Evolutionary conservation across 345 rosid species (phyloP), one percentile per base, ranked within the genome.

Genomic region (Acer campestre): DNA sequence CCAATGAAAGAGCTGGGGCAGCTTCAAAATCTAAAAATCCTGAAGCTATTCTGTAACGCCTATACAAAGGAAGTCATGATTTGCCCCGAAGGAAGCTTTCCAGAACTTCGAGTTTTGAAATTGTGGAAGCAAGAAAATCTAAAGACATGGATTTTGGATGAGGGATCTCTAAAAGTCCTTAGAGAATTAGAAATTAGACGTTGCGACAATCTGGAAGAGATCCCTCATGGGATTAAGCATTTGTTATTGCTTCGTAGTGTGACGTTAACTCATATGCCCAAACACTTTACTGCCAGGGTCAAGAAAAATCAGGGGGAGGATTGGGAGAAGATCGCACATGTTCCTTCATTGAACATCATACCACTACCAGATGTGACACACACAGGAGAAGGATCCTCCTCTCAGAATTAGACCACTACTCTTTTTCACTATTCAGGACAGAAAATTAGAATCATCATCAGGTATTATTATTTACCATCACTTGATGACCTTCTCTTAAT

Each of bases 191-290:
- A 80, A 62, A 61, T 80, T 29, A 53, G 66, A 64, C 69, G 27
- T 51, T 80, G 82, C 10, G 12, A 3, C 10, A 74, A 40, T 18
- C 62, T 80, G 51, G n/a, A 17, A 9, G 56, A 55, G 70, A 35
- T 80, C 25, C 82, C 82, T 7, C 70, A 80, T 23, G 78, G 82
- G 51, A 38, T 80, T 20, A 55, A 44, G 23, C 61, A 80, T 62
- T 38, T 80, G 20, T 48, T n/a, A 55, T 62, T 38, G 9, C 78
- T 75, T 2, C 22, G 2, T 10, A 25, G 68, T 2, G 12, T 80
- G 17, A 74, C 69, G 49, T 20, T 80, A 55, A 62, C 11, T 14
- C 56, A 75, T 53, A 69, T 80, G 78, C 56, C 82, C 0, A n/a
- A 61, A 46, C 4, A 56, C n/a, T 48, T 74, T 11, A 67, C 56